A percentile compares a stretch with the other conserved stretches of the same genome.
Evolutionary conservation across 2,329 filamentous ascomycete species (phyloP).

Genomic region (Colletotrichum graminicola): DNA sequence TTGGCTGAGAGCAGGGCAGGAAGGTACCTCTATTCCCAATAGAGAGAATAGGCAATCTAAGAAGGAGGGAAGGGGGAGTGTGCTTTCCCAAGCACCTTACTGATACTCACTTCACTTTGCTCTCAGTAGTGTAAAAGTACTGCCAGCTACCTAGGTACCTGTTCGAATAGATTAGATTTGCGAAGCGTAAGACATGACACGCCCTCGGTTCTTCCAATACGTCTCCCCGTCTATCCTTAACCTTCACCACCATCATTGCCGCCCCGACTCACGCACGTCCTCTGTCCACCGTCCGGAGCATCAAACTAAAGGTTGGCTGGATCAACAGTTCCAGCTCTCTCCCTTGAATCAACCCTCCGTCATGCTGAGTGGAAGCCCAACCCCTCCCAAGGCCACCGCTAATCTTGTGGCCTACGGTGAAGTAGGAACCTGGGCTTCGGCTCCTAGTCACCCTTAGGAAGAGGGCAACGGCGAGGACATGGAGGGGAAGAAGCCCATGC

Average conservation of each 20-base stretch:
- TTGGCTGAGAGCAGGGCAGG: constrained; percentile 30
- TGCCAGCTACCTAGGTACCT: too few relatives aligned
- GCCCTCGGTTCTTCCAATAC: neutral
- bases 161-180: neutral
- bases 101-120: neutral
- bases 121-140: too few relatives aligned
- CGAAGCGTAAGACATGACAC: neutral
- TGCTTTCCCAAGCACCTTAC: neutral
- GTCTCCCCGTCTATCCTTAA: neutral
- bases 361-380: neutral
- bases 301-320: neutral
- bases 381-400: neutral
- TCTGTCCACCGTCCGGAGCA: neutral
- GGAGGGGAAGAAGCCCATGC: neutral
- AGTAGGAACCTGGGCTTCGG: neutral
- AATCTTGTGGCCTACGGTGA: neutral
- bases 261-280: neutral
- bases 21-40: neutral
- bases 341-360: neutral
- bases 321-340: neutral
- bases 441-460: neutral
- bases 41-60: neutral
- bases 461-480: neutral
- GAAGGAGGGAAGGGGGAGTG: neutral
- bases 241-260: neutral